These are phyloP conservation scores for Cadophora luteo-olivacea DNA, from an alignment of 2,329 filamentous ascomycete genomes.

Conservation along the genomic window DNA sequence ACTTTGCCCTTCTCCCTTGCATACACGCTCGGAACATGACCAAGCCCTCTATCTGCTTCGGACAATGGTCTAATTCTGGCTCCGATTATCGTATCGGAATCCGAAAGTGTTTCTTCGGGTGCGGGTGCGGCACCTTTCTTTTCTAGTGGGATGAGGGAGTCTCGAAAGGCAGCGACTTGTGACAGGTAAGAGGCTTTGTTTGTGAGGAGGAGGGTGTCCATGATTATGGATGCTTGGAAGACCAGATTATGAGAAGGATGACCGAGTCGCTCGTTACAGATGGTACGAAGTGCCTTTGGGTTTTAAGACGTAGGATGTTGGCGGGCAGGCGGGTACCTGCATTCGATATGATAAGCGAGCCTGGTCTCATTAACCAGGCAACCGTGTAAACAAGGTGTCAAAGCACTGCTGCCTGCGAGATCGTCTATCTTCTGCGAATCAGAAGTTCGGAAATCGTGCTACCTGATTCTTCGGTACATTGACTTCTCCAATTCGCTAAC, in stretches of 20 bases:
- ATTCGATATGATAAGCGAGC: not conserved
- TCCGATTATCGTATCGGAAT: not conserved
- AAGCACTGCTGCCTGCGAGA: constrained; percentile 3
- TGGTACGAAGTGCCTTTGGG: not conserved
- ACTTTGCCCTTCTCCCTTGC: not conserved
- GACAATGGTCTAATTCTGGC: constrained; percentile 15
- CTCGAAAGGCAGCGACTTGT: not conserved
- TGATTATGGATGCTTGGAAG: not conserved
- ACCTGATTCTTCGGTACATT: not conserved
- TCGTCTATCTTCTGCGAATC: not conserved
- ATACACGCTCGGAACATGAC: constrained; percentile 12
- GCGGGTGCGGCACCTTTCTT: not conserved
- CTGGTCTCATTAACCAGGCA: not conserved
- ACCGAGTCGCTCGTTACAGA: too few relatives aligned
- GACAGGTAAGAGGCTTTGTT: constrained; percentile 3
- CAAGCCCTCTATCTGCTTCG: not conserved
- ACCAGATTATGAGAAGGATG: not conserved
- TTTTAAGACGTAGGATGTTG: not conserved
- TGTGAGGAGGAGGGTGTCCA: not conserved
- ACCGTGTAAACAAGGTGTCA: constrained; percentile 1
- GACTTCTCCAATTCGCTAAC: not conserved
- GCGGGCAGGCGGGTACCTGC: not conserved
- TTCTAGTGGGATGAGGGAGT: not conserved
- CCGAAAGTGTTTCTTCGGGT: not conserved
- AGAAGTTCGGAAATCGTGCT: not conserved